phyloP scores from a whole-genome alignment of 1,284 basidiomycete species.

The Apiotrichum gracile region DNA sequence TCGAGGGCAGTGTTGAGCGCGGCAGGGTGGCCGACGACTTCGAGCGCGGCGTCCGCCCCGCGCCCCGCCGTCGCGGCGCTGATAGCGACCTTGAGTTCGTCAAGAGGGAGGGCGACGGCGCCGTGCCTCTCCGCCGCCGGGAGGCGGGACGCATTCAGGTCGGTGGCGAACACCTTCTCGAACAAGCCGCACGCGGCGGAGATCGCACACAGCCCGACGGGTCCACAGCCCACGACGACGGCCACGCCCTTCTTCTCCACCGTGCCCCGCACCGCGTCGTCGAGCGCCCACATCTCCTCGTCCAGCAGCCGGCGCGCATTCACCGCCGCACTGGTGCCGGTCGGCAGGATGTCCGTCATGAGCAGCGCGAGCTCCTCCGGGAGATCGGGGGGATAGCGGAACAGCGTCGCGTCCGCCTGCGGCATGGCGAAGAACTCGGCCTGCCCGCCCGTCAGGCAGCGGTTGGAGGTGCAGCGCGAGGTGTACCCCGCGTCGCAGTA shows the following conservation, averaged over 20 bases:
- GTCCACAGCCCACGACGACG: constrained; percentile 50
- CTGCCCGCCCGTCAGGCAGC: constrained; percentile 70
- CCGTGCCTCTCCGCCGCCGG: constrained; percentile 39
- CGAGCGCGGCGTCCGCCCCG: constrained; percentile 48
- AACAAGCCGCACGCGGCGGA: constrained; percentile 45
- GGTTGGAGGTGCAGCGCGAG: constrained; percentile 63
- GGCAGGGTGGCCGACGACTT: constrained; percentile 72
- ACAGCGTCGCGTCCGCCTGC: constrained; percentile 46
- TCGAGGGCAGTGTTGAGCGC: constrained; percentile 69
- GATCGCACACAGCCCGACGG: constrained; percentile 48
- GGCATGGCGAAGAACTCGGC: constrained; percentile 80
- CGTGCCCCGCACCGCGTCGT: constrained; percentile 24
- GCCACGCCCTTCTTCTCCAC: constrained; percentile 34
- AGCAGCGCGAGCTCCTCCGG: constrained; percentile 46
- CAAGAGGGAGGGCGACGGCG: constrained; percentile 38
- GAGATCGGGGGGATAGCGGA: constrained; percentile 41
- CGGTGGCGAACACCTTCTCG: constrained; percentile 38
- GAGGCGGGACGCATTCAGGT: constrained; percentile 25
- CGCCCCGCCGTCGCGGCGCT: constrained; percentile 37
- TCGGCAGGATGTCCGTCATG: constrained; percentile 49
- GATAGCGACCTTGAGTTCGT: constrained; percentile 26
- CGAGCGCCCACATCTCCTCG: constrained; percentile 23
- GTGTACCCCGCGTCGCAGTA: constrained; percentile 72
- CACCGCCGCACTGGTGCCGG: constrained; percentile 47
- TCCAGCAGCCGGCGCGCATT: constrained; percentile 43